Conservation (phyloP, 768 basidiomycete genomes). For the Lactarius sanguifluus region DNA sequence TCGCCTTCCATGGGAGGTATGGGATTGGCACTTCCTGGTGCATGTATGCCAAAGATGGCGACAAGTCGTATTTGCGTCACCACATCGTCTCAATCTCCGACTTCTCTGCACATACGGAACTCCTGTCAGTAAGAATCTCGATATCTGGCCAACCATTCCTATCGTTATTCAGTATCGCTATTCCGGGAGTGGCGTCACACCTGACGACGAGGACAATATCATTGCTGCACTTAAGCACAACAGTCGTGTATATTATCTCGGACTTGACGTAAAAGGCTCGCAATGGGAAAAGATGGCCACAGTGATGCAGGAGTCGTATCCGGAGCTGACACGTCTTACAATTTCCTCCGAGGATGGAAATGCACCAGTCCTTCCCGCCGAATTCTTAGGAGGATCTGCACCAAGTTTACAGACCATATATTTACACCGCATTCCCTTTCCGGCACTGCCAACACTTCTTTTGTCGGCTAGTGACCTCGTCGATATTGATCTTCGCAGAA, state of each 20-base stretch:
- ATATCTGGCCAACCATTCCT: not conserved
- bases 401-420: not conserved
- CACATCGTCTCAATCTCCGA: not conserved
- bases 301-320: not conserved
- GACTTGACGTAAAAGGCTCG: not conserved
- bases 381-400: not conserved
- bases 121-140: not conserved
- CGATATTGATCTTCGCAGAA: not conserved
- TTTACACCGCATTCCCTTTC: not conserved
- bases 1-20: no score
- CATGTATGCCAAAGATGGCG: not conserved
- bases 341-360: not conserved
- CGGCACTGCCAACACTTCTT: not conserved
- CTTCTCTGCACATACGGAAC: not conserved
- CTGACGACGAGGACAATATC: not conserved
- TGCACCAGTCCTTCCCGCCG: not conserved
- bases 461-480: not conserved
- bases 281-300: not conserved
- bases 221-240: not conserved
- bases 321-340: not conserved
- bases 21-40: not conserved
- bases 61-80: not conserved
- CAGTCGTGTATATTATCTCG: not conserved
- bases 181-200: not conserved
- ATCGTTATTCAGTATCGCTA: not conserved